phyloP scores from a whole-genome alignment of 2,329 filamentous ascomycete species.

The Alternaria angustiovoidea region DNA sequence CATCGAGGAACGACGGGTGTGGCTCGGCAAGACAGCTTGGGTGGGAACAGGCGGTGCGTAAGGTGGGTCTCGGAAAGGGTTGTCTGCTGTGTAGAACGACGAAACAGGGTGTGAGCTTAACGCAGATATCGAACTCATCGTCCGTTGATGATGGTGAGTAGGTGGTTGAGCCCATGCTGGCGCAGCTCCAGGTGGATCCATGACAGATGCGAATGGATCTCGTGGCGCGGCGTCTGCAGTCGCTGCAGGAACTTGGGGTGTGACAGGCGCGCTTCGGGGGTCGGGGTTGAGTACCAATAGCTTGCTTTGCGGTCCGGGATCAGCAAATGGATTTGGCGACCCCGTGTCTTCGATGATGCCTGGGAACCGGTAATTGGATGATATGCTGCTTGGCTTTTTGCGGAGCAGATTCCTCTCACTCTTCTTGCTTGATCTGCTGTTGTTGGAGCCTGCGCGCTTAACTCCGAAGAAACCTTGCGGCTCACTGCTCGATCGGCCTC shows the following conservation, averaged over 20 bases:
- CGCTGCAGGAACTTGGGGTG: constrained; percentile 37
- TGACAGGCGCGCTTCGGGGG: constrained; percentile 26
- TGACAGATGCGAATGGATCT: constrained; percentile 44
- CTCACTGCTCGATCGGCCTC: constrained; percentile 42
- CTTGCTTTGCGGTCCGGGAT: constrained; percentile 31
- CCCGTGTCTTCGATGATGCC: constrained; percentile 39
- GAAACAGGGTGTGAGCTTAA: constrained; percentile 41
- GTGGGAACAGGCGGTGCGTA: constrained; percentile 33
- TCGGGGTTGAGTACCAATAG: constrained; percentile 41
- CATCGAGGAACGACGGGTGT: constrained; percentile 30
- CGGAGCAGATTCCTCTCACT: constrained; percentile 40
- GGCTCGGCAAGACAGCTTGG: constrained; percentile 34
- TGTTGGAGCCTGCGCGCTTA: constrained; percentile 35
- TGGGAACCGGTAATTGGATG: constrained; percentile 38
- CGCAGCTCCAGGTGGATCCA: constrained; percentile 36
- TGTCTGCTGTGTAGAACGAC: constrained; percentile 34
- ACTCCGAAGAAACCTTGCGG: constrained; percentile 33
- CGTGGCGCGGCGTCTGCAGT: constrained; percentile 28
- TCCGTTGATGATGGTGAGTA: constrained; percentile 35
- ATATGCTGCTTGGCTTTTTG: constrained; percentile 42
- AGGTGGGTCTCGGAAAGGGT: constrained; percentile 39
- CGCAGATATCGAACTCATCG: constrained; percentile 40
- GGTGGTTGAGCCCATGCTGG: constrained; percentile 37
- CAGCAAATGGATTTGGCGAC: constrained; percentile 40
- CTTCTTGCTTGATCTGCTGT: constrained; percentile 44